Conservation (phyloP, 2,329 filamentous ascomycete genomes). For the Colletotrichum orbiculare region DNA sequence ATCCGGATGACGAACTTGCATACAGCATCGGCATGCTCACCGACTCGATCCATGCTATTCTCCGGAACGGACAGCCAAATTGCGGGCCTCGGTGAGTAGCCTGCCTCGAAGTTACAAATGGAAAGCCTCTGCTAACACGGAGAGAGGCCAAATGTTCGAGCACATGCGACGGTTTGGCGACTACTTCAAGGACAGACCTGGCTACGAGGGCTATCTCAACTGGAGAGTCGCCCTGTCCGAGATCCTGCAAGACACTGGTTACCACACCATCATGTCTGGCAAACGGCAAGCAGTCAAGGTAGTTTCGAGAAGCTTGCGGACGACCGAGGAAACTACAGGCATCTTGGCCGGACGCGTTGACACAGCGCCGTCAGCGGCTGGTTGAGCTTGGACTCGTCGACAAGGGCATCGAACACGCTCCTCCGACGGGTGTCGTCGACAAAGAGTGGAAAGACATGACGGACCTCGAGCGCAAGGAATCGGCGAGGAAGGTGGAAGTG, state of each 20-base stretch:
- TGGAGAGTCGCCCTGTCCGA: conserved; percentile 43
- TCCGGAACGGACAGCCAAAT: no score
- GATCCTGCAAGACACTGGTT: conserved; percentile 45
- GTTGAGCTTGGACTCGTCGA: no score
- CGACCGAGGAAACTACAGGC: conserved; percentile 41
- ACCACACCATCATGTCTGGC: conserved; percentile 45
- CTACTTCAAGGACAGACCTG: conserved; percentile 38
- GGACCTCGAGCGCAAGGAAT: conserved; percentile 37
- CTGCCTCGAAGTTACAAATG: neutral
- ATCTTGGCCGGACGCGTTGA: conserved; percentile 41
- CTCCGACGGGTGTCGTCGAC: neutral
- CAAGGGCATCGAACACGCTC: no score
- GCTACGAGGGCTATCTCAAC: conserved; percentile 48
- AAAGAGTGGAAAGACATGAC: conserved; percentile 28
- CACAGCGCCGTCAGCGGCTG: no score
- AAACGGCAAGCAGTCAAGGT: conserved; percentile 42
- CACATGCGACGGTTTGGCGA: conserved; percentile 28
- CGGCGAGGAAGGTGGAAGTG: conserved; percentile 53
- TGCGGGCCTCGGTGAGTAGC: neutral
- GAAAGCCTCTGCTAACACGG: neutral
- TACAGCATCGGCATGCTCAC: no score
- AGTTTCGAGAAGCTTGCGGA: neutral
- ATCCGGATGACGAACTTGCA: no score
- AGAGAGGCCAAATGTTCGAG: conserved; percentile 58
- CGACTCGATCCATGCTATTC: no score